phyloP scores from a whole-genome alignment of 2,329 filamentous ascomycete genomes.

The Ophiostoma sp. region DNA sequence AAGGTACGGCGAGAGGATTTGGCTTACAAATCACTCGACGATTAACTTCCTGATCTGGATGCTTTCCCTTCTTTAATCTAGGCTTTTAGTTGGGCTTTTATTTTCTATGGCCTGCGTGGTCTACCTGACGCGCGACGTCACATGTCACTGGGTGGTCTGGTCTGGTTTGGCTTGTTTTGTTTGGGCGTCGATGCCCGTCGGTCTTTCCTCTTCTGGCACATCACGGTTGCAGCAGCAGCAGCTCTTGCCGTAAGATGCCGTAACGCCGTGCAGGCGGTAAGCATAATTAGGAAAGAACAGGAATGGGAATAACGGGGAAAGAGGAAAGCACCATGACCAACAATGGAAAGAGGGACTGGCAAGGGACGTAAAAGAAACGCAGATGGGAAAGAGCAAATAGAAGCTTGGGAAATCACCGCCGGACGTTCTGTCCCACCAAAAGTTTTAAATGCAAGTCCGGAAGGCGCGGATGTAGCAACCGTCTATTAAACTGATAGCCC shows the following conservation, averaged over 20 bases:
- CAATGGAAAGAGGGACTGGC: not conserved
- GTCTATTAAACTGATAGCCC: not conserved
- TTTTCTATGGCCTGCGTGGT: not conserved
- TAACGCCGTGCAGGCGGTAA: not conserved
- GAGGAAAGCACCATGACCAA: not conserved
- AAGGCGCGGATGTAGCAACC: slow-evolving; percentile 14
- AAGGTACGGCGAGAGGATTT: not conserved
- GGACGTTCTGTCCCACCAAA: slow-evolving; percentile 9
- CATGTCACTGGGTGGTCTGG: not conserved
- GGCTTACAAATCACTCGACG: not conserved
- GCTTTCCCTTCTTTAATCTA: not conserved
- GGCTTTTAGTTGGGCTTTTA: not conserved
- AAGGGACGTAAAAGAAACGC: not conserved
- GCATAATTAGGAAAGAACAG: not conserved
- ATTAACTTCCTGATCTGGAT: not conserved
- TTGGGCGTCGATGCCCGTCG: not conserved
- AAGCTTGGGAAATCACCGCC: slow-evolving; percentile 1
- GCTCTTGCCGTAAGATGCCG: not conserved
- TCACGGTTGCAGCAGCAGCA: not conserved
- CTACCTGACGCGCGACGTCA: not conserved
- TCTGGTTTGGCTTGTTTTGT: not conserved
- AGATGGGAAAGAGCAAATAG: not conserved
- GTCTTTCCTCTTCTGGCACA: not conserved
- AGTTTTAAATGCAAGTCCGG: slow-evolving; percentile 3
- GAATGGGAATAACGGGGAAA: not conserved